Evolutionary conservation across 140 eudicot species (phyloP).

Genomic region (Ambrosia hybrid): DNA sequence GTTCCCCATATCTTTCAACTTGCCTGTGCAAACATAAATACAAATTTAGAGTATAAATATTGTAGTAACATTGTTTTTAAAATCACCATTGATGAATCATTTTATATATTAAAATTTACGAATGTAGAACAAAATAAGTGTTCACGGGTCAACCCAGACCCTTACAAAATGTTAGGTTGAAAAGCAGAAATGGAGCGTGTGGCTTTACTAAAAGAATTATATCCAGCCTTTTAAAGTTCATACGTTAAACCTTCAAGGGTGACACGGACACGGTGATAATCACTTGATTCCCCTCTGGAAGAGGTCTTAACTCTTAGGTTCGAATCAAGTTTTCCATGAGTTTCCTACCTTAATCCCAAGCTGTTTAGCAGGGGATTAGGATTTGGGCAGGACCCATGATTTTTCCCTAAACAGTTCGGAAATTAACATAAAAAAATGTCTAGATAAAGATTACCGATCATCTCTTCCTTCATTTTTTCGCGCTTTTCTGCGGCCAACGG

Average conservation of each 20-base stretch:
- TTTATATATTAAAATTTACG: too few relatives aligned
- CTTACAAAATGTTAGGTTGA: neutral
- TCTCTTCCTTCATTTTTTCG: constrained; percentile 95
- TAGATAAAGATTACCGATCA: constrained; percentile 59
- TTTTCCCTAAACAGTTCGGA: neutral
- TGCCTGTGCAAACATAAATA: constrained; percentile 48
- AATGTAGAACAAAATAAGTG: neutral
- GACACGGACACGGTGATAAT: too few relatives aligned
- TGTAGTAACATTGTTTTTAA: neutral
- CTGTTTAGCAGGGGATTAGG: too few relatives aligned
- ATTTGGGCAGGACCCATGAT: too few relatives aligned
- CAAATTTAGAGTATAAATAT: neutral
- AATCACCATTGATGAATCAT: neutral
- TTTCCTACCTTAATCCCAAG: too few relatives aligned
- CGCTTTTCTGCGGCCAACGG: constrained; percentile 90
- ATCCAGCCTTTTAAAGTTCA: too few relatives aligned
- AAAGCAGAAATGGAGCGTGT: neutral
- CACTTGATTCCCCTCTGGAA: too few relatives aligned
- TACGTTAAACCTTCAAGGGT: too few relatives aligned
- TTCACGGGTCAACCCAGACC: neutral
- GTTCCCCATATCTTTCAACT: constrained; percentile 91
- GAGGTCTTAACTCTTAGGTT: too few relatives aligned
- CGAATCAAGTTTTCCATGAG: too few relatives aligned
- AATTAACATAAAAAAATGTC: neutral
- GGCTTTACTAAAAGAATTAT: too few relatives aligned